Conservation (phyloP, 192 early-diverging fungal genomes). For the Entomortierella chlamydospora region DNA sequence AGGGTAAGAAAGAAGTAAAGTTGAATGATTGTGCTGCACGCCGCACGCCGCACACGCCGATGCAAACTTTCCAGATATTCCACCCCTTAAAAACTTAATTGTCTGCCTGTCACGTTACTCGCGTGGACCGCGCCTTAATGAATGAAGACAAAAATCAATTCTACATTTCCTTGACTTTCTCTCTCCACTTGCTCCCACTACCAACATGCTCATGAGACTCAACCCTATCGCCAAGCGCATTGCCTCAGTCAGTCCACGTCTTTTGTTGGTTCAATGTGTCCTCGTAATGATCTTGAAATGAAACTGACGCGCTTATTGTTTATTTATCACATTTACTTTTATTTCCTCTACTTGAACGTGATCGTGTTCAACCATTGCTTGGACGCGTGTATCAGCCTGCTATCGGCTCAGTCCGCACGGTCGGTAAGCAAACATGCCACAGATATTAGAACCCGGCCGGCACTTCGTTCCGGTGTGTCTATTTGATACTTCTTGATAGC, state of each 20-base stretch:
- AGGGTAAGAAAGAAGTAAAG: no score
- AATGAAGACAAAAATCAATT: no score
- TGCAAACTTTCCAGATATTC: no score
- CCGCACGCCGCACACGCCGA: no score
- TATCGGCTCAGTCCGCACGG: conserved; percentile 30
- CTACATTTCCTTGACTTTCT: no score
- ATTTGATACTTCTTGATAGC: neutral
- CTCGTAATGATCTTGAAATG: neutral
- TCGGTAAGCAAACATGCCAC: conserved; percentile 12
- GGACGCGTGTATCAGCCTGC: conserved; percentile 6
- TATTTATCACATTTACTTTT: neutral
- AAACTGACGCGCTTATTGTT: conserved; percentile 6
- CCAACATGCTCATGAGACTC: conserved; percentile 27
- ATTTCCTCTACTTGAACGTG: neutral
- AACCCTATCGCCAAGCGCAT: conserved; percentile 43
- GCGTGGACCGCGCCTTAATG: no score
- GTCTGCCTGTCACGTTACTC: no score
- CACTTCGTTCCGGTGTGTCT: no score
- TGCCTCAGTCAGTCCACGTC: conserved; percentile 20
- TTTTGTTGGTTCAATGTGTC: neutral
- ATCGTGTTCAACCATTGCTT: neutral
- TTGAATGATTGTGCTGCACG: no score
- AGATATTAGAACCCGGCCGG: no score
- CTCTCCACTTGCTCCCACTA: neutral
- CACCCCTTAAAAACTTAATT: no score